Conservation (phyloP, 2,329 filamentous ascomycete species). For the Monosporascus sp. region DNA sequence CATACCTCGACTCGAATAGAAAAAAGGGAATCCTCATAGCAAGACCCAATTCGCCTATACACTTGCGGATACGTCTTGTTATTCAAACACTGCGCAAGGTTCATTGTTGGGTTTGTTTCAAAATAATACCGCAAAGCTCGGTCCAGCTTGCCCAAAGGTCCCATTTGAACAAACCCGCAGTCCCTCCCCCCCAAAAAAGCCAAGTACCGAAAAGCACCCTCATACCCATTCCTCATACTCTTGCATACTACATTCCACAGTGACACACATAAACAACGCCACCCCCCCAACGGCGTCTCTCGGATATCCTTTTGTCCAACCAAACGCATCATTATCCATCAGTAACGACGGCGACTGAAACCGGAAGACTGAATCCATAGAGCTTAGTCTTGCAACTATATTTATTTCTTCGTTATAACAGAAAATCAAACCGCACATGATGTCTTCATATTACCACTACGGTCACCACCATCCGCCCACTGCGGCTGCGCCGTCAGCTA, state of each 20-base stretch:
- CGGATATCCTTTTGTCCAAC: neutral
- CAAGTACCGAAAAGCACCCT: conserved; percentile 2
- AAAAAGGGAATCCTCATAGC: neutral
- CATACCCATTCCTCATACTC: no score
- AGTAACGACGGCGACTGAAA: conserved; percentile 12
- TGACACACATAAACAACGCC: conserved; percentile 6
- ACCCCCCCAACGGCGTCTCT: conserved; percentile 6
- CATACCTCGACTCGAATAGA: neutral
- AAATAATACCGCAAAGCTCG: conserved; percentile 18
- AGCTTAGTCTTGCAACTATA: neutral
- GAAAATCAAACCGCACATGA: conserved; percentile 30
- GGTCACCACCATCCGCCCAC: conserved; percentile 51
- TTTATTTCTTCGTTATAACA: neutral
- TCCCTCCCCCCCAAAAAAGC: neutral
- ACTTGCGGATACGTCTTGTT: neutral
- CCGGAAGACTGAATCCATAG: neutral
- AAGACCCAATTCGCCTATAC: neutral
- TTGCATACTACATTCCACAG: no score
- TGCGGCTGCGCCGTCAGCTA: conserved; percentile 48
- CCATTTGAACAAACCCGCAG: neutral
- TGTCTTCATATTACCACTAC: conserved; percentile 63
- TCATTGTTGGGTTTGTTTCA: conserved; percentile 13
- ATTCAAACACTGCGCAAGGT: conserved; percentile 2
- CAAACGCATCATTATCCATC: neutral
- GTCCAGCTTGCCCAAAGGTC: neutral